Base-by-base conservation (phyloP, 2,329 filamentous ascomycete genomes). In the Arthrobotrys pseudoclavata region DNA sequence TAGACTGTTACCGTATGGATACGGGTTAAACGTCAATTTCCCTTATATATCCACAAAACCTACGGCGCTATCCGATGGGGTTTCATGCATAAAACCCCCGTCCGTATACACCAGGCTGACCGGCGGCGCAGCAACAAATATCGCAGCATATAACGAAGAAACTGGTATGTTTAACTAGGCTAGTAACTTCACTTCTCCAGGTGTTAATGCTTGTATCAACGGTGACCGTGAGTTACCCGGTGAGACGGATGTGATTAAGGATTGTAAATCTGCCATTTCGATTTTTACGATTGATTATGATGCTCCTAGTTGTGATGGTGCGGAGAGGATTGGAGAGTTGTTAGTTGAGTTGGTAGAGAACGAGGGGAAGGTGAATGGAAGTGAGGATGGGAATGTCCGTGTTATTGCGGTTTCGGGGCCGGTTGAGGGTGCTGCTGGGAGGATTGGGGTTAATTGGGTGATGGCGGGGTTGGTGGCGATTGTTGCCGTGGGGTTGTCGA, bases 21-120 rank as follows among this genome's bases (percentile, higher is more conserved):
- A 88, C 76, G 86, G 87, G n/a, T 81, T 87, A 42, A 86, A 83
- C 26, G 85, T 88, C 79, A 88, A 88, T 79, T 85, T 86, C 26
- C 86, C 86, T 0, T 81, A 82, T 1, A 63, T 63, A 4, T 52
- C 57, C 20, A 20, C 60, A 81, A 83, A 53, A 82, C 10, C 34
- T 20, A 64, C 69, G 0, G 48, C 60, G 3, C 22, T 62, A 3
- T 47, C 42, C 13, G 9, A 45, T 4, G 42, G 47, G 12, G 5
- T 7, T 3, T 42, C 29, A 4, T 85, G 84, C 69, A 80, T 84
- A 12, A 81, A 84, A 7, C 85, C 86, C 0, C 83, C 84, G 0
- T 85, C 86, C 69, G 82, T 87, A 7, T 85, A 86, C 72, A 86
- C 86, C 0, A 83, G 86, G 15, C 82, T 88, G 68, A 87, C 85